phyloP scores from a whole-genome alignment of 768 basidiomycete genomes.

The Suillus spraguei region DNA sequence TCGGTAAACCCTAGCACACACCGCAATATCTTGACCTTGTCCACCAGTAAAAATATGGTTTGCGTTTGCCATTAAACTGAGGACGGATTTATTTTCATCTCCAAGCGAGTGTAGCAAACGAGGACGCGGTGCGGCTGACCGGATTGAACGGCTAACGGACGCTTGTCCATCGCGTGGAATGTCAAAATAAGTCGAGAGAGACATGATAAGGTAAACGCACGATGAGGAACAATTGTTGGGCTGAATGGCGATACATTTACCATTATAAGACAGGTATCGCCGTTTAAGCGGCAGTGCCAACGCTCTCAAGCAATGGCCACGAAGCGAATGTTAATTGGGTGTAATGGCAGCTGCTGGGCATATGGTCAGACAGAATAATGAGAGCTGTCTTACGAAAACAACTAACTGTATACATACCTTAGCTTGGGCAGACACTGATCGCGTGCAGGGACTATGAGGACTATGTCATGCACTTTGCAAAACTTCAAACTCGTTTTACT shows the following conservation, averaged over 20 bases:
- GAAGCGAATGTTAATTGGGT: neutral
- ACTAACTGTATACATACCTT: neutral
- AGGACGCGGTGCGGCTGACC: constrained; percentile 45
- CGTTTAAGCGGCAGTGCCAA: neutral
- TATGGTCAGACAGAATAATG: neutral
- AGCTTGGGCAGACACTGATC: neutral
- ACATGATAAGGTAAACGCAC: constrained; percentile 24
- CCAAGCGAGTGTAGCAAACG: constrained; percentile 69
- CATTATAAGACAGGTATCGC: neutral
- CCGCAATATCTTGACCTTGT: constrained; percentile 67
- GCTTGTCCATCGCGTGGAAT: constrained; percentile 35
- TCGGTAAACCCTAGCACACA: constrained; percentile 47
- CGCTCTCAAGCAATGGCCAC: neutral
- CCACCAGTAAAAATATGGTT: constrained; percentile 81
- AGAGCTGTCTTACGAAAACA: neutral
- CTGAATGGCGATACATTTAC: neutral
- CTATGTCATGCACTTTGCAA: neutral
- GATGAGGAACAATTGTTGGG: constrained; percentile 22
- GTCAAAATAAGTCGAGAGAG: neutral
- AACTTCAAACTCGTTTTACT: neutral
- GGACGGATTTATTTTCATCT: constrained; percentile 67
- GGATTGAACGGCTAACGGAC: constrained; percentile 60
- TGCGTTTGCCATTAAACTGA: constrained; percentile 74
- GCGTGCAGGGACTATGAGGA: neutral
- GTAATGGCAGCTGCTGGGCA: neutral